A percentile compares a stretch with the other conserved stretches of the same genome.
phyloP scores from a whole-genome alignment of 2,329 filamentous ascomycete species.

The Trichoderma endophyticum region DNA sequence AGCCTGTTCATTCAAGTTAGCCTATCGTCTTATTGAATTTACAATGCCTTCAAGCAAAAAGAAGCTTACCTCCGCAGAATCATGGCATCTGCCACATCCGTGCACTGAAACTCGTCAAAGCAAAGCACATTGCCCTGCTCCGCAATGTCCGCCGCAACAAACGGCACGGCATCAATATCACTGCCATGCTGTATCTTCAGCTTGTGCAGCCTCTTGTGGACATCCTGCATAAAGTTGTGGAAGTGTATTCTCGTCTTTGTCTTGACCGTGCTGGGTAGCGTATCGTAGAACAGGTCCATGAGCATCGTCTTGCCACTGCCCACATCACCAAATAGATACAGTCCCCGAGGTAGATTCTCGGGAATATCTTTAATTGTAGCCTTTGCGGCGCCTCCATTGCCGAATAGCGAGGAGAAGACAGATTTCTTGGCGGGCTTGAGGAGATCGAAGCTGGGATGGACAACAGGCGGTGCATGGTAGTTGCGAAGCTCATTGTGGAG shows the following conservation, averaged over 20 bases:
- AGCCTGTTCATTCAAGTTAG: slow-evolving; percentile 48
- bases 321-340: slow-evolving; percentile 96
- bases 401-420: slow-evolving; percentile 61
- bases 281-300: slow-evolving; percentile 98
- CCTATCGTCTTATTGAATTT: neutral
- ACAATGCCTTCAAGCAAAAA: neutral
- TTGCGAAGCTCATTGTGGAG: slow-evolving; percentile 76
- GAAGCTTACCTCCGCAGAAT: slow-evolving; percentile 68
- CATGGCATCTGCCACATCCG: slow-evolving; percentile 98
- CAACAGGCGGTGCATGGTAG: slow-evolving; percentile 71
- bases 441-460: slow-evolving; percentile 74
- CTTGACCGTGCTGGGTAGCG: slow-evolving; percentile 72
- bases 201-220: slow-evolving; percentile 85
- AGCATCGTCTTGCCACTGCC: slow-evolving; percentile 99
- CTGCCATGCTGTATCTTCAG: slow-evolving; percentile 87
- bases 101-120: slow-evolving; percentile 99
- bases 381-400: slow-evolving; percentile 40
- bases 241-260: slow-evolving; percentile 94
- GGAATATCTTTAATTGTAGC: slow-evolving; percentile 56
- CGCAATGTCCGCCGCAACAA: slow-evolving; percentile 92
- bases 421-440: slow-evolving; percentile 54
- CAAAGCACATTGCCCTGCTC: slow-evolving; percentile 81
- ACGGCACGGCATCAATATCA: slow-evolving; percentile 85
- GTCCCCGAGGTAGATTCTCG: slow-evolving; percentile 72
- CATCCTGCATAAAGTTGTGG: slow-evolving; percentile 99